phyloP scores from a whole-genome alignment of 495 filamentous ascomycete species.

The Talaromyces wortmannii region DNA sequence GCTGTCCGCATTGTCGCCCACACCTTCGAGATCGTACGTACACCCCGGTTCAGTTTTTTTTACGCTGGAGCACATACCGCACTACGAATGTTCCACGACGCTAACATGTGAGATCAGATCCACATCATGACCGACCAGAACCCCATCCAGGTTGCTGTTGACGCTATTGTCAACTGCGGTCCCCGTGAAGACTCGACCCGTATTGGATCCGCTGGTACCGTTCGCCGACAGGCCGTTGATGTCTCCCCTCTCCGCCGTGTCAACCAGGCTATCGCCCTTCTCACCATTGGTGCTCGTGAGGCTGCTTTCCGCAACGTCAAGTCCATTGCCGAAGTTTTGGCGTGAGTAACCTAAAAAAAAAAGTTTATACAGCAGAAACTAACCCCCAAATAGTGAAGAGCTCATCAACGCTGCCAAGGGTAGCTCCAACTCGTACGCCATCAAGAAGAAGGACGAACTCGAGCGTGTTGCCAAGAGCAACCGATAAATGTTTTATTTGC shows the following conservation, averaged over 20 bases:
- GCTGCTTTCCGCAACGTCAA: conserved; percentile 98
- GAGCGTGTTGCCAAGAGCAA: conserved; percentile 99
- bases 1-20: conserved; percentile 98
- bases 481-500: conserved; percentile 64
- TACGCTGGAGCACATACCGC: background rate
- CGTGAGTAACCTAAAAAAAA: conserved; percentile 15
- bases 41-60: background rate
- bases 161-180: conserved; percentile 99
- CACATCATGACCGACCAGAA: conserved; percentile 99
- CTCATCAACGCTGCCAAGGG: conserved; percentile 99
- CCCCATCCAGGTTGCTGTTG: conserved; percentile 98
- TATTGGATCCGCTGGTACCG: conserved; percentile 98
- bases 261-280: conserved; percentile 97
- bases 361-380: background rate
- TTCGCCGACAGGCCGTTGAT: conserved; percentile 99
- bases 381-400: conserved; percentile 55
- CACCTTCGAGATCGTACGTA: conserved; percentile 95
- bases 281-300: conserved; percentile 96
- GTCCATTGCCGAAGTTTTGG: conserved; percentile 95
- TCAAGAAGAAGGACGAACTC: conserved; percentile 99
- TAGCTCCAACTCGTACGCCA: conserved; percentile 98
- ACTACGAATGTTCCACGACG: background rate
- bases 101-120: conserved; percentile 49
- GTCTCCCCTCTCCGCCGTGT: conserved; percentile 98
- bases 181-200: conserved; percentile 99